Conservation (phyloP, 352 stramenopile genomes). For the Saprolegnia parasitica region DNA sequence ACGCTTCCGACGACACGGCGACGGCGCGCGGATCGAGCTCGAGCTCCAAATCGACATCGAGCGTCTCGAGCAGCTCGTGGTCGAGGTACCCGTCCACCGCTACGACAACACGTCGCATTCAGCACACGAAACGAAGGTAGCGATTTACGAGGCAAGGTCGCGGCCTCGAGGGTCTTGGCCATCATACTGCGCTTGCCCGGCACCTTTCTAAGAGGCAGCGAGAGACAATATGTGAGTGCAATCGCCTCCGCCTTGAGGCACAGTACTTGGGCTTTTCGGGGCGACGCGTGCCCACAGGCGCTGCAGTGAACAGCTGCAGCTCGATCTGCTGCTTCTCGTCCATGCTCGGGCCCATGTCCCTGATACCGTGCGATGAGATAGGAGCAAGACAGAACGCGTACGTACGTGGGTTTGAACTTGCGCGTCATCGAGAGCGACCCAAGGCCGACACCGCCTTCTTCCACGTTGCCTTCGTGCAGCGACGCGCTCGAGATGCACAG, state of each 20-base stretch:
- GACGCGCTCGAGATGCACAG: constrained; percentile 50
- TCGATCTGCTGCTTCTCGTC: constrained; percentile 83
- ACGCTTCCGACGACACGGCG: constrained; percentile 83
- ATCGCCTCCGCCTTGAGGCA: not conserved
- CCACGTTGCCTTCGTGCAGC: constrained; percentile 62
- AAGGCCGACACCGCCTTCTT: not conserved
- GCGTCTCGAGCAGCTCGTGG: not conserved
- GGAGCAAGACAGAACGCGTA: too few relatives aligned
- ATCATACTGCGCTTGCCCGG: constrained; percentile 31
- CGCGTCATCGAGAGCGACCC: not conserved
- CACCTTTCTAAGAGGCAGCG: too few relatives aligned
- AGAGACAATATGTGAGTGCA: too few relatives aligned
- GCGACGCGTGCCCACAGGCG: constrained; percentile 77
- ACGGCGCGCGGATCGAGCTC: constrained; percentile 64
- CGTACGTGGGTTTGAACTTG: not conserved
- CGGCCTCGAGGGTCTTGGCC: not conserved
- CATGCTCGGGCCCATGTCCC: not conserved
- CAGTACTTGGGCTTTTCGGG: not conserved
- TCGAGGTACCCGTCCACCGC: not conserved
- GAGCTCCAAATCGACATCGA: constrained; percentile 36
- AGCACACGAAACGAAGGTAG: not conserved
- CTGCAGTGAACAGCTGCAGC: constrained; percentile 76
- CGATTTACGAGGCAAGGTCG: not conserved
- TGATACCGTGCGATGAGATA: too few relatives aligned
- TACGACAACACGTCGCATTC: not conserved